Conservation (phyloP, 2,329 filamentous ascomycete species). For the Cytospora leucostoma region DNA sequence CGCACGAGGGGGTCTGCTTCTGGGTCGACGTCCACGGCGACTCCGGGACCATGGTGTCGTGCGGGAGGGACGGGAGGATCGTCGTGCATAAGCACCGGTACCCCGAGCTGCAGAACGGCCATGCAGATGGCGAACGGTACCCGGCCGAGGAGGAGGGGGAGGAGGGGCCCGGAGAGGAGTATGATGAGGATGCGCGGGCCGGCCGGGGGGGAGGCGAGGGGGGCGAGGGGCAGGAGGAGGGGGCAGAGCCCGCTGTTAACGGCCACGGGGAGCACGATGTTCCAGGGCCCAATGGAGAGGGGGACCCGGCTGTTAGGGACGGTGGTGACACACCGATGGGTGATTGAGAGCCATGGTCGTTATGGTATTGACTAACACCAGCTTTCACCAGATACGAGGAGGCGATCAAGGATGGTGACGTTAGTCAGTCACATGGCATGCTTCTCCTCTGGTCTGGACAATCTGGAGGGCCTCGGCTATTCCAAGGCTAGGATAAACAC, state of each 20-base stretch:
- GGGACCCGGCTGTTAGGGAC: background rate
- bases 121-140: background rate
- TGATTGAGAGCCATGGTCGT: background rate
- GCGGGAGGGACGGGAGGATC: conserved; percentile 56
- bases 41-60: conserved; percentile 53
- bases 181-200: background rate
- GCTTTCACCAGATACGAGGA: background rate
- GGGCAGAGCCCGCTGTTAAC: background rate
- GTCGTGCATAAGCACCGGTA: conserved; percentile 46
- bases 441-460: background rate
- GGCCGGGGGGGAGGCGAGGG: background rate
- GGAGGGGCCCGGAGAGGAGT: background rate
- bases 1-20: conserved; percentile 61
- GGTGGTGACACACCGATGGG: conserved; percentile 7
- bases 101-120: conserved; percentile 12
- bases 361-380: background rate
- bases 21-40: conserved; percentile 64
- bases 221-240: background rate
- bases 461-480: background rate
- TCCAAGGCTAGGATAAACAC: background rate
- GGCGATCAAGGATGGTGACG: background rate
- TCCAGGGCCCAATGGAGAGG: background rate
- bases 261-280: conserved; percentile 7
- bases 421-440: background rate
- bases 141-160: conserved; percentile 1